Evolutionary conservation across 129 eudicot species (phyloP).

Genomic region (Arctium minus): DNA sequence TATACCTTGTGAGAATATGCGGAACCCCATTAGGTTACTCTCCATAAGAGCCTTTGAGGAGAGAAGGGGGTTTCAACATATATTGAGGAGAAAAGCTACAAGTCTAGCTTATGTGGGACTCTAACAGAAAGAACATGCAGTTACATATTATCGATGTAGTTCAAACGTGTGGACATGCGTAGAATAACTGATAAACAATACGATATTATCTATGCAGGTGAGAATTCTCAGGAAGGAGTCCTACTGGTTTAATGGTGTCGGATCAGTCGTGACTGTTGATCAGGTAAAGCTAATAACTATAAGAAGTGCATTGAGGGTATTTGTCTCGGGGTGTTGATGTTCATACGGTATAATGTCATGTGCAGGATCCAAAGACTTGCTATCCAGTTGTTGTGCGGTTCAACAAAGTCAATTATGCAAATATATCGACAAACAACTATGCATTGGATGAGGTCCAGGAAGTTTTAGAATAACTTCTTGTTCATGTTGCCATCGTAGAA

Average conservation of each 20-base stretch:
- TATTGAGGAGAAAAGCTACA: background rate
- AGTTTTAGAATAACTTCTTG: slow-evolving; percentile 28
- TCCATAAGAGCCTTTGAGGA: background rate
- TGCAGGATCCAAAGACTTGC: slow-evolving; percentile 87
- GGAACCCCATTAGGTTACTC: too few species aligned
- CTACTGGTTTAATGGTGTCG: slow-evolving; percentile 77
- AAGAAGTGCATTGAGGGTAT: background rate
- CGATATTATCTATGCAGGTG: slow-evolving; percentile 45
- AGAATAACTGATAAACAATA: background rate
- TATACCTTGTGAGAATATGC: too few species aligned
- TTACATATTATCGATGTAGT: too few species aligned
- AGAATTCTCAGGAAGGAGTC: slow-evolving; percentile 90
- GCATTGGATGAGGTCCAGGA: slow-evolving; percentile 93
- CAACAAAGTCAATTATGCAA: slow-evolving; percentile 95
- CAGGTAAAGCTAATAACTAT: slow-evolving; percentile 42
- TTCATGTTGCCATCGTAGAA: slow-evolving; percentile 32
- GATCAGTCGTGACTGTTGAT: slow-evolving; percentile 90
- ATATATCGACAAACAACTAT: slow-evolving; percentile 97
- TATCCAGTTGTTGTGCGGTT: slow-evolving; percentile 98
- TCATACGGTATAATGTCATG: background rate
- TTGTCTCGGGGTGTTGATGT: background rate
- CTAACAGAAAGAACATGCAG: background rate
- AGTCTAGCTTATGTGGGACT: background rate
- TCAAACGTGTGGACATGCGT: background rate
- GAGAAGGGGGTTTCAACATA: background rate